Percentiles rank a stretch among this genome's conserved stretches.
Conservation (phyloP, 2,329 filamentous ascomycete species). For the Aureobasidium sp. region DNA sequence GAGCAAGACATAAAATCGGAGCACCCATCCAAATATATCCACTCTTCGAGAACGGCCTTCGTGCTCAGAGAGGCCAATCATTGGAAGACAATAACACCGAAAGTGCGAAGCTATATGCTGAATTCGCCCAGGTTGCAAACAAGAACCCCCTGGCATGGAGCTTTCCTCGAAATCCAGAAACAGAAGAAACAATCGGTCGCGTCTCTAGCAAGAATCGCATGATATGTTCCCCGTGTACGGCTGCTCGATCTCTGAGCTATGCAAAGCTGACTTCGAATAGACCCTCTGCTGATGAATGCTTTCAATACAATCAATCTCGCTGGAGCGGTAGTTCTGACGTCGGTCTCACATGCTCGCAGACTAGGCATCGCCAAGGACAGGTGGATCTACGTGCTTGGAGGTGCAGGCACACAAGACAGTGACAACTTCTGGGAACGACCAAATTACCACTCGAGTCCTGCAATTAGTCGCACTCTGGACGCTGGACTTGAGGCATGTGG, state of each 20-base stretch:
- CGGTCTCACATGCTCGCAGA: slow-evolving; percentile 45
- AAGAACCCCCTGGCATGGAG: slow-evolving; percentile 52
- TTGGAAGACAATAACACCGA: slow-evolving; percentile 51
- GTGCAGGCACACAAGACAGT: slow-evolving; percentile 54
- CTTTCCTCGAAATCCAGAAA: slow-evolving; percentile 40
- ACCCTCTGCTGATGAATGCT: slow-evolving; percentile 63
- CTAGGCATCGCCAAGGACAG: slow-evolving; percentile 48
- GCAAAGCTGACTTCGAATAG: slow-evolving; percentile 32
- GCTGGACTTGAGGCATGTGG: slow-evolving; percentile 44
- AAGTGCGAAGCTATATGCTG: slow-evolving; percentile 52
- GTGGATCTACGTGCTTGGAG: slow-evolving; percentile 60
- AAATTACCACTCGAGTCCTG: slow-evolving; percentile 51
- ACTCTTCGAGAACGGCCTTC: slow-evolving; percentile 58
- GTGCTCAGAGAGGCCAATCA: slow-evolving; percentile 50
- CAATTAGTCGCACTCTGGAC: slow-evolving; percentile 53
- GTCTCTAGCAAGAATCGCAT: slow-evolving; percentile 54
- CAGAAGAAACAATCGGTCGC: slow-evolving; percentile 46
- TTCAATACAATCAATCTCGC: slow-evolving; percentile 63
- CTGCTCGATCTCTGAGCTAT: background rate
- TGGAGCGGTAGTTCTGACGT: slow-evolving; percentile 54
- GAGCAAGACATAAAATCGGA: slow-evolving; percentile 51
- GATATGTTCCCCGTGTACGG: slow-evolving; percentile 59
- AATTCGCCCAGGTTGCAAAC: slow-evolving; percentile 52
- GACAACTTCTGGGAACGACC: slow-evolving; percentile 57
- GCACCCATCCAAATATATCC: slow-evolving; percentile 62